Percentiles rank a stretch among this genome's conserved stretches.
These are phyloP conservation scores for Serendipita sp. DNA, from an alignment of 1,284 basidiomycete genomes.

Conservation along the genomic window DNA sequence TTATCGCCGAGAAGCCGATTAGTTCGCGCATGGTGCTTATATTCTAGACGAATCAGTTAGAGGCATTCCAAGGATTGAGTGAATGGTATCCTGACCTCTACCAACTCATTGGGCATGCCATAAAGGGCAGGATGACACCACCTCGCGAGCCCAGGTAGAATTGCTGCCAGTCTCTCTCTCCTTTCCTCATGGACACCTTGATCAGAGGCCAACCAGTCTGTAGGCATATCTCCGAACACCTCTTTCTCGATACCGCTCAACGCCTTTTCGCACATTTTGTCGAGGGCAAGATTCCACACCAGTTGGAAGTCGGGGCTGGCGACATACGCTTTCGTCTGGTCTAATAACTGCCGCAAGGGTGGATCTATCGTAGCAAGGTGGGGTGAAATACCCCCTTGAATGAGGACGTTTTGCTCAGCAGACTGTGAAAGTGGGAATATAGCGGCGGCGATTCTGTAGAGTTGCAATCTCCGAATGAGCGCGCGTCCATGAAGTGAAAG, in stretches of 20 bases:
- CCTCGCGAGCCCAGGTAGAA: slow-evolving; percentile 63
- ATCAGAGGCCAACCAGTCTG: slow-evolving; percentile 13
- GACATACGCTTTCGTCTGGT: slow-evolving; percentile 53
- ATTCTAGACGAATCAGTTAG: slow-evolving; percentile 11
- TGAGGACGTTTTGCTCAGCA: slow-evolving; percentile 51
- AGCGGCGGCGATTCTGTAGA: slow-evolving; percentile 50
- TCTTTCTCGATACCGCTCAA: slow-evolving; percentile 40
- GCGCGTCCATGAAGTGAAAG: background rate
- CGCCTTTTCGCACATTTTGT: slow-evolving; percentile 45
- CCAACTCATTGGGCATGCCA: slow-evolving; percentile 65
- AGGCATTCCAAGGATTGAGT: background rate
- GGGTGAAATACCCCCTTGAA: slow-evolving; percentile 42
- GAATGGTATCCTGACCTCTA: slow-evolving; percentile 47
- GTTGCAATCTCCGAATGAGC: background rate
- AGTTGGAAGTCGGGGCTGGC: slow-evolving; percentile 53
- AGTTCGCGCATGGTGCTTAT: slow-evolving; percentile 29
- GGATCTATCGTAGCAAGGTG: slow-evolving; percentile 28
- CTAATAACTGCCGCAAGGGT: slow-evolving; percentile 47
- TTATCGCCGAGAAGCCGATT: slow-evolving; percentile 32
- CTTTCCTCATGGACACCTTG: slow-evolving; percentile 25
- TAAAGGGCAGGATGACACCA: slow-evolving; percentile 63
- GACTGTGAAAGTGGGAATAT: slow-evolving; percentile 58
- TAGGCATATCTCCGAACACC: slow-evolving; percentile 30
- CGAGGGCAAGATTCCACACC: slow-evolving; percentile 52
- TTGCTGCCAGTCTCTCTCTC: slow-evolving; percentile 50